Evolutionary conservation across 805 yeast species (phyloP), one percentile per base, ranked within the genome.

Genomic region (Monosporozyma servazzii): DNA sequence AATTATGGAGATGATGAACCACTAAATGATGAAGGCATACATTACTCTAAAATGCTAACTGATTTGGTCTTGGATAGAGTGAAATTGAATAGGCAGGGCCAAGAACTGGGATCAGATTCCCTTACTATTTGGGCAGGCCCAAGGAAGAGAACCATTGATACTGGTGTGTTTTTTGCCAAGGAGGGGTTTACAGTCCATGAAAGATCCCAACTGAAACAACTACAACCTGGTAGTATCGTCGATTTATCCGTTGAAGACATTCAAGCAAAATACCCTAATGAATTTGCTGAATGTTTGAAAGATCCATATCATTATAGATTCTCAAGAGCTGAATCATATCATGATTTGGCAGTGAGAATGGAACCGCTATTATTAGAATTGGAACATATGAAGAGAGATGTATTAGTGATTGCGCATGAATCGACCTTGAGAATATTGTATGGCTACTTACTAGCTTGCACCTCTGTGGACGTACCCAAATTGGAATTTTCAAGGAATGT

Each of bases 241-340:
- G 84, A 81, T 37, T 67, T 88, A 71, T 63, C 79, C 0, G 78
- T 75, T 31, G 80, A 73, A 15, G 84, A 86, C 64, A 75, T 91
- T 51, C 67, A 75, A 57, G 64, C 65, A 39, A 72, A 73, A 55
- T 88, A 72, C 63, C 93, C 95, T 0, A 75, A 74, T 1, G 96
- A 90, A 57, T 86, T 76, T 63, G 76, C 72, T 54, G 81, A 77
- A 58, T 86, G 81, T 63, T 51, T 69, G 52, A 69, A 74, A 53
- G 97, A 91, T 65, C 96, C 96, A 1, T 93, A 93, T 64, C 97
- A 93, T 68, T 91, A 85, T 64, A 75, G 99, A 53, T 93, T 79
- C 64, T 87, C 96, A 2, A 76, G 98, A 48, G 88, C 95, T 0
- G 99, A 93, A 70, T 86, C 95, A 48, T 93, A 89, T 64, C 99